Percentiles rank a stretch among this genome's conserved stretches.
Evolutionary conservation across 148 eudicot genomes (phyloP).

Genomic region (Polygonum maritimum): DNA sequence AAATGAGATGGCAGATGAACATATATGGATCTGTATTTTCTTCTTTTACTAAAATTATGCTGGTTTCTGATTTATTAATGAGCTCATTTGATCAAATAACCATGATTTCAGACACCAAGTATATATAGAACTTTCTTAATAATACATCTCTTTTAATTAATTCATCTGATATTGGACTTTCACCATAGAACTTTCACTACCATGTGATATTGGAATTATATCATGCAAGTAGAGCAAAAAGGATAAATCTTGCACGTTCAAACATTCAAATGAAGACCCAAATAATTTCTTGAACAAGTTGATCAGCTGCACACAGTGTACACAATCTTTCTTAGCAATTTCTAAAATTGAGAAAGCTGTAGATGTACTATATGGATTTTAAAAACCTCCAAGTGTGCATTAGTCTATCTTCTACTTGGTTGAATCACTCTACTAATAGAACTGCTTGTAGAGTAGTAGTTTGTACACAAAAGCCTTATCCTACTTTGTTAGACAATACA

Average conservation of each 20-base stretch:
- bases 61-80: neutral
- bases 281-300: neutral
- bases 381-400: neutral
- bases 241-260: too few relatives aligned
- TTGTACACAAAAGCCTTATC: neutral
- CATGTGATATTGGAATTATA: too few relatives aligned
- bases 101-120: neutral
- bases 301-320: neutral
- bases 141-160: neutral
- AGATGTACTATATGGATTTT: neutral
- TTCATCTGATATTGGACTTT: neutral
- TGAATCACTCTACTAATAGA: neutral
- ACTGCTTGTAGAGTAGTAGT: neutral
- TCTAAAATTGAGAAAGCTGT: neutral
- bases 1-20: neutral
- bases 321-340: neutral
- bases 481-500: neutral
- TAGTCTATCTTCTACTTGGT: neutral
- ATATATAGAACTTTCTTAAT: neutral
- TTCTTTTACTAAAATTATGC: neutral
- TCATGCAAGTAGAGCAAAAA: neutral
- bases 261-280: neutral
- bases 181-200: too few relatives aligned
- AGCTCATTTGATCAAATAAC: neutral
- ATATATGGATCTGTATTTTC: neutral